phyloP scores from a whole-genome alignment of 2,329 filamentous ascomycete genomes.

The Xylaria sp. region DNA sequence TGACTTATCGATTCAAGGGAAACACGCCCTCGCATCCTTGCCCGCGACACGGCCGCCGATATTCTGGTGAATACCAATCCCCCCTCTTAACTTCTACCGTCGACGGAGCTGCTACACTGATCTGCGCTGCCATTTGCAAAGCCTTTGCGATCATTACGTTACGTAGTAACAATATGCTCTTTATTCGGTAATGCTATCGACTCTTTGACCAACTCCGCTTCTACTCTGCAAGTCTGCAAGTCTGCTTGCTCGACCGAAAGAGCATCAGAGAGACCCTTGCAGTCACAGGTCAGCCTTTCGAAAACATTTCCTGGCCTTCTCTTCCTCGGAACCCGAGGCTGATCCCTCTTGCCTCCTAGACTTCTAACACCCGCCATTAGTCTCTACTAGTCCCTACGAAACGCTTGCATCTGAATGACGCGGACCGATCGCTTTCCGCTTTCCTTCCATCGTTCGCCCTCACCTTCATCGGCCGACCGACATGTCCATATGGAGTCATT shows the following conservation, averaged over 20 bases:
- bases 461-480: constrained; percentile 16
- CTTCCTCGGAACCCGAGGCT: background rate
- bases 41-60: background rate
- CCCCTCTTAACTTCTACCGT: background rate
- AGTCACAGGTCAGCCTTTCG: background rate
- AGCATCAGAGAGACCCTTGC: background rate
- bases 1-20: constrained; percentile 8
- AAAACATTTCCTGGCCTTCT: background rate
- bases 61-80: background rate
- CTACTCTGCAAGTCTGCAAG: background rate
- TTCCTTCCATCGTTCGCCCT: background rate
- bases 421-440: background rate
- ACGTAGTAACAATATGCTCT: background rate
- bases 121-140: background rate
- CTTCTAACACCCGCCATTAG: background rate
- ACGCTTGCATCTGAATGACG: background rate
- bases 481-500: constrained; percentile 32
- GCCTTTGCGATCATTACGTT: background rate
- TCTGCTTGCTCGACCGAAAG: background rate
- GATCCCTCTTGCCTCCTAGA: constrained; percentile 2
- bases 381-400: background rate
- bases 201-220: background rate
- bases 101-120: background rate
- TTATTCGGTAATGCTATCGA: background rate
- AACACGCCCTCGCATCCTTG: constrained; percentile 10